Conservation (phyloP, 305 asterid species). For the Fraxinus xanthoxyloides region DNA sequence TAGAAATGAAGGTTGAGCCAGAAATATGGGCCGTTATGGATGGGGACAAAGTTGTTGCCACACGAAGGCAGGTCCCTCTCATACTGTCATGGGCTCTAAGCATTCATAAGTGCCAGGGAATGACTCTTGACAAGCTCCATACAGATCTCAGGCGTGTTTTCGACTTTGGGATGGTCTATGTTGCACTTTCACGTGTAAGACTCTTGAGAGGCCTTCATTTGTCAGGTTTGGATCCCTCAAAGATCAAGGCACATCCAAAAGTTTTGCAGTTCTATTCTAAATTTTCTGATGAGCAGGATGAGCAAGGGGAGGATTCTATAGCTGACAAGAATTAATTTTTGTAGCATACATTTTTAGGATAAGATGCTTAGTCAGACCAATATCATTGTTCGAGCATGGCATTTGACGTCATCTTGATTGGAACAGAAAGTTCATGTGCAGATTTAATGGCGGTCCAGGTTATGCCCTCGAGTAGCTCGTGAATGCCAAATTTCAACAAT, state of each 20-base stretch:
- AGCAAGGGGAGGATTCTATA: conserved; percentile 11
- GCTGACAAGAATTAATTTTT: conserved; percentile 12
- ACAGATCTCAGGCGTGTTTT: conserved; percentile 62
- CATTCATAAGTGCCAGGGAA: conserved; percentile 83
- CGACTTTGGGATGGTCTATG: conserved; percentile 79
- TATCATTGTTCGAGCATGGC: neutral
- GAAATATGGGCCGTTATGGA: conserved; percentile 58
- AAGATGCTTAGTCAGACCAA: neutral
- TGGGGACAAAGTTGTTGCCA: conserved; percentile 54
- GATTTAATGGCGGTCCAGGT: neutral
- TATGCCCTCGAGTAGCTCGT: neutral
- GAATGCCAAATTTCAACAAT: neutral
- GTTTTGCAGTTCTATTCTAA: conserved; percentile 57
- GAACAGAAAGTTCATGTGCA: neutral
- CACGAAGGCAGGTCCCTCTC: conserved; percentile 64
- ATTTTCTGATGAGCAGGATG: conserved; percentile 24
- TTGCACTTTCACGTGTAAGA: conserved; percentile 72
- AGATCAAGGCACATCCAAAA: conserved; percentile 66
- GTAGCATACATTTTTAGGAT: conserved; percentile 1
- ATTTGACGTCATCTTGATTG: neutral
- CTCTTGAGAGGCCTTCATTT: conserved; percentile 58
- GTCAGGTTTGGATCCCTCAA: conserved; percentile 45
- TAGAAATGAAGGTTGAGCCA: conserved; percentile 43
- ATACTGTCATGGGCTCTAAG: conserved; percentile 82
- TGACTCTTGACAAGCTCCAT: conserved; percentile 65